Evolutionary conservation across 495 filamentous ascomycete genomes (phyloP).

Genomic region (Penicillium pulvis): DNA sequence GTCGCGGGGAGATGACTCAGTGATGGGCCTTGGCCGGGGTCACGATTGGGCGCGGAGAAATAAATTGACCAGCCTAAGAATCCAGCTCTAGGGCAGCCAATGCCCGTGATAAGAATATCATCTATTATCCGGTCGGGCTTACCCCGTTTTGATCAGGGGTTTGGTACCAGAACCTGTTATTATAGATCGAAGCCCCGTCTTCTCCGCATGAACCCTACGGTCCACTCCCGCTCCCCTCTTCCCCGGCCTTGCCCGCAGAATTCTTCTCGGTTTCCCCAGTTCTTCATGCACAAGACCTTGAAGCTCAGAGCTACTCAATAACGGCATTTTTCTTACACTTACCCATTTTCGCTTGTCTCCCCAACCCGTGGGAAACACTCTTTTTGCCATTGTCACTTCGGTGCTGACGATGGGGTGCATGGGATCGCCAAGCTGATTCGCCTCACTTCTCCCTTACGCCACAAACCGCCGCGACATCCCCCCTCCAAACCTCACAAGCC

Average conservation of each 20-base stretch:
- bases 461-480: constrained; percentile 12
- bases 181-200: constrained; percentile 3
- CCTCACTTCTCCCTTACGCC: constrained; percentile 14
- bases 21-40: constrained; percentile 16
- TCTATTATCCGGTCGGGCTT: constrained; percentile 5
- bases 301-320: not conserved
- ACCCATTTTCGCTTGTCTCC: too few relatives aligned
- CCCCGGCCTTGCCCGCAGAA: constrained; percentile 20
- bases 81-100: not conserved
- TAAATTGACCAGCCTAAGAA: not conserved
- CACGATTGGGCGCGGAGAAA: constrained; percentile 2
- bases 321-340: not conserved
- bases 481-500: constrained; percentile 6
- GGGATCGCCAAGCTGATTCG: constrained; percentile 15
- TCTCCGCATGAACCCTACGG: constrained; percentile 30
- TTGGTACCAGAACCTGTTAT: not conserved
- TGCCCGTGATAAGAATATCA: not conserved
- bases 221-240: constrained; percentile 29
- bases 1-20: constrained; percentile 19
- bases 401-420: constrained; percentile 17
- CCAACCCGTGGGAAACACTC: not conserved
- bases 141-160: not conserved
- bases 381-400: constrained; percentile 2
- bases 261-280: constrained; percentile 7
- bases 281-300: constrained; percentile 2